These are phyloP conservation scores for Sarcodon sp. DNA, from an alignment of 768 basidiomycete genomes.

Conservation along the genomic window DNA sequence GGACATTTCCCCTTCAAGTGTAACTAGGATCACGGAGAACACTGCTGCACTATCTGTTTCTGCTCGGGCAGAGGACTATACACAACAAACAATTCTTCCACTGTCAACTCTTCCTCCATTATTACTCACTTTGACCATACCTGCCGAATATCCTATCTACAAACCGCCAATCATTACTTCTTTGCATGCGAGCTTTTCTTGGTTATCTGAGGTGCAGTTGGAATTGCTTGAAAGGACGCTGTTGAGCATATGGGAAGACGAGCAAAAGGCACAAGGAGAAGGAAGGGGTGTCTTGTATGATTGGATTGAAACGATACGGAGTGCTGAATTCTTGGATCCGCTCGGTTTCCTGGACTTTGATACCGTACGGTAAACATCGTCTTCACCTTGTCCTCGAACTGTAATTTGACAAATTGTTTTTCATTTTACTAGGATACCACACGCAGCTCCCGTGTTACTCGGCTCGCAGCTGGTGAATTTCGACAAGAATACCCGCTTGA, in stretches of 20 bases:
- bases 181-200: conserved; percentile 42
- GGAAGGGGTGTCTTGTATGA: conserved; percentile 51
- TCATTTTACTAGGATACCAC: conserved; percentile 28
- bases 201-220: conserved; percentile 31
- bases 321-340: conserved; percentile 45
- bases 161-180: conserved; percentile 41
- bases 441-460: conserved; percentile 44
- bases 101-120: conserved; percentile 52
- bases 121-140: conserved; percentile 40
- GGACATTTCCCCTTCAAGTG: no score
- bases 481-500: conserved; percentile 31
- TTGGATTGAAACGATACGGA: conserved; percentile 64
- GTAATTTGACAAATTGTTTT: conserved; percentile 2
- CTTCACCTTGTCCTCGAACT: conserved; percentile 1
- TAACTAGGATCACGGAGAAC: no score
- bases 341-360: conserved; percentile 24
- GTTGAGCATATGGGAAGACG: background rate
- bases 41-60: no score
- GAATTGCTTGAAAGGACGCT: background rate
- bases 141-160: conserved; percentile 39
- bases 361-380: conserved; percentile 23
- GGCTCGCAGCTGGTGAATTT: conserved; percentile 32
- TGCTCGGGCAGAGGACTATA: no score
- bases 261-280: conserved; percentile 3
- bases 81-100: conserved; percentile 1